Base-by-base conservation (phyloP, 768 basidiomycete species). In the Calocybe indica region DNA sequence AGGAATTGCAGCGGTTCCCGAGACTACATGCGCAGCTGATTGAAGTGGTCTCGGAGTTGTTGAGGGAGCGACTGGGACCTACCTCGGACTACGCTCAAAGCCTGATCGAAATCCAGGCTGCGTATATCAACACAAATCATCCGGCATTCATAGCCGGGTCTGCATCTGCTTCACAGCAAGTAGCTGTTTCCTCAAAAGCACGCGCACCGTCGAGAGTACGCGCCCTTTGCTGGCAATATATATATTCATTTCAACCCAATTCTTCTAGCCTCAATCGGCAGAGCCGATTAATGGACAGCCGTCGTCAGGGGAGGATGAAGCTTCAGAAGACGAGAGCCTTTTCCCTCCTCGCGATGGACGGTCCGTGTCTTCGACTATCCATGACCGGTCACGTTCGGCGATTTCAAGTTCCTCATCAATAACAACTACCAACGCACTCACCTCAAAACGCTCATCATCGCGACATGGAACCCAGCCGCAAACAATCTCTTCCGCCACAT, bases 71-170 rank as follows among this genome's bases (percentile, higher is more conserved):
- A 6, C 78, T 99, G 10, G 94, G 94, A 1, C 96, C 96, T 1
- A 96, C 96, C 0, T 92, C 91, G 2, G 88, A 93, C n/a, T 98
- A 98, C 64, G 87, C 94, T 0, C 88, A 92, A 55, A 93, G 90
- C 60, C 73, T 99, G 58, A 97, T 99, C 57, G 82, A 86, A 57
- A 99, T 99, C 42, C 96, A 99, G 66, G 92, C 92, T 1, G 94
- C 96, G 8, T 99, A 99, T 62, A 98, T 99, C 75, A 99, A 99
- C 65, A 98, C 94, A 48, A 98, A 98, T 64, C 96, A 99, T 62
- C 96, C 96, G 5, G 80, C 89, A 31, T 98, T 97, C 66, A 84
- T 94, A 48, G 74, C 85, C 13, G 87, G 88, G 7, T 88, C 88
- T 33, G 79, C 86, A 37, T 61, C 73, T 7, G 79, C 80, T 49